A percentile compares a stretch with the other conserved stretches of the same genome.
phyloP scores from a whole-genome alignment of 805 yeast genomes.

The Kodamaea restingae region DNA sequence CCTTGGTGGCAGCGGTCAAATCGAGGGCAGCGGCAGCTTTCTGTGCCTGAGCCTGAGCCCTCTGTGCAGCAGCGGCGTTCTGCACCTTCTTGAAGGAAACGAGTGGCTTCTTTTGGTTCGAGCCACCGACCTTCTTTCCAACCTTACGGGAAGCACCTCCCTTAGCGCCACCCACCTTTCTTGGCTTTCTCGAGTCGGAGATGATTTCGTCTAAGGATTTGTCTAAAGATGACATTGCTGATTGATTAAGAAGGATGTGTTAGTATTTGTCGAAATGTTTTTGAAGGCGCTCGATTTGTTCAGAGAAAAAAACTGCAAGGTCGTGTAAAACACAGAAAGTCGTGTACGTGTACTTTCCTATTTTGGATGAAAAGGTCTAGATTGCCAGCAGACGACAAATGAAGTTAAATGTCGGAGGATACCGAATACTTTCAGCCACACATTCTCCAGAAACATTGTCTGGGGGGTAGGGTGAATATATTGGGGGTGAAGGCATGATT shows the following conservation, averaged over 20 bases:
- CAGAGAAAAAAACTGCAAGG: neutral
- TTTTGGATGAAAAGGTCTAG: no score
- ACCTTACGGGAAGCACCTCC: slow-evolving; percentile 30
- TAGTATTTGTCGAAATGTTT: neutral
- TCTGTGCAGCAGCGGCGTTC: slow-evolving; percentile 23
- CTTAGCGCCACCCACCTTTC: slow-evolving; percentile 22
- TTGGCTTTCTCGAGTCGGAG: slow-evolving; percentile 45
- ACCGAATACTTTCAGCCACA: no score
- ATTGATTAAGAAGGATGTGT: slow-evolving; percentile 2
- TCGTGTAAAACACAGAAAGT: neutral
- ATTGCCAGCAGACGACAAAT: no score
- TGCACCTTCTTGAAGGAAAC: slow-evolving; percentile 29
- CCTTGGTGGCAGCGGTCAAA: slow-evolving; percentile 66
- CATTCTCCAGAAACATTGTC: no score
- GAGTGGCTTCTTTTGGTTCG: slow-evolving; percentile 20
- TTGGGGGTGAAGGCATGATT: no score
- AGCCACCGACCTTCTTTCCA: slow-evolving; percentile 32
- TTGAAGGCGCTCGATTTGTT: neutral
- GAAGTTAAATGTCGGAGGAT: no score
- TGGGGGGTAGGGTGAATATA: no score
- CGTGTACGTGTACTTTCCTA: slow-evolving; percentile 1
- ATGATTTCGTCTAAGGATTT: slow-evolving; percentile 94
- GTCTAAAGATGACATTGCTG: slow-evolving; percentile 74
- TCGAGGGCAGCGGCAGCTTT: slow-evolving; percentile 30
- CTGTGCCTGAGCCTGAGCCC: slow-evolving; percentile 14